Conservation (phyloP, 192 early-diverging fungal species). For the Blastocladiella britannica region DNA sequence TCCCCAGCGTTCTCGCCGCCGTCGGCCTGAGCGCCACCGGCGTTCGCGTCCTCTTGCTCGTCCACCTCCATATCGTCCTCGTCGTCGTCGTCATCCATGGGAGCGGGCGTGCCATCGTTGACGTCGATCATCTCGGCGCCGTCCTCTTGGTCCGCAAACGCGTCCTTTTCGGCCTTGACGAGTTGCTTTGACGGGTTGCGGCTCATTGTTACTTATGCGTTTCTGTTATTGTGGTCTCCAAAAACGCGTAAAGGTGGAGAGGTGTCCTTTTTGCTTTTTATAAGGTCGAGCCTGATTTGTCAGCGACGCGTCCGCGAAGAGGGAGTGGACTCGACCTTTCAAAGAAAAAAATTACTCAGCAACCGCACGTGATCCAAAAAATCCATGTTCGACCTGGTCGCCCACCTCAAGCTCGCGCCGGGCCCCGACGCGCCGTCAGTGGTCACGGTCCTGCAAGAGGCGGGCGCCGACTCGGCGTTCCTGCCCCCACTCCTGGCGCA, state of each 20-base stretch:
- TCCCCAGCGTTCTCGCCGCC: slow-evolving; percentile 7
- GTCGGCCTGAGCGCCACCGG: slow-evolving; percentile 9
- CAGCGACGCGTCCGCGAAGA: too few relatives aligned
- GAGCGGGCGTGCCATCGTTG: slow-evolving; percentile 14
- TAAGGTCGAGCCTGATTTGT: too few relatives aligned
- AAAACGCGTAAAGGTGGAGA: too few relatives aligned
- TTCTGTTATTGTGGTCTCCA: too few relatives aligned
- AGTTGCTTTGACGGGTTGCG: slow-evolving; percentile 21
- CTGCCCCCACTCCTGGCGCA: neutral
- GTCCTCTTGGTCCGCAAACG: slow-evolving; percentile 26
- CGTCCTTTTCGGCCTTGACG: slow-evolving; percentile 23
- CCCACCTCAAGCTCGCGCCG: neutral
- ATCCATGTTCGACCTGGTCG: neutral
- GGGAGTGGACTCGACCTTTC: too few relatives aligned
- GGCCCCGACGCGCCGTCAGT: too few relatives aligned
- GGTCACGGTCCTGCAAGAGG: neutral
- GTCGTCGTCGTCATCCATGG: slow-evolving; percentile 26
- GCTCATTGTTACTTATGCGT: too few relatives aligned
- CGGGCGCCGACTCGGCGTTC: neutral
- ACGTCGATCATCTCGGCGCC: slow-evolving; percentile 20
- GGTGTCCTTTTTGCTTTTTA: too few relatives aligned
- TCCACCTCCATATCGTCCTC: slow-evolving; percentile 6
- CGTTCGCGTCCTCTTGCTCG: slow-evolving; percentile 7
- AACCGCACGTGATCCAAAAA: too few relatives aligned
- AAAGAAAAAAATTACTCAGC: too few relatives aligned